phyloP scores from a whole-genome alignment of 2,329 filamentous ascomycete species.

The Trichophyton schoenleinii region DNA sequence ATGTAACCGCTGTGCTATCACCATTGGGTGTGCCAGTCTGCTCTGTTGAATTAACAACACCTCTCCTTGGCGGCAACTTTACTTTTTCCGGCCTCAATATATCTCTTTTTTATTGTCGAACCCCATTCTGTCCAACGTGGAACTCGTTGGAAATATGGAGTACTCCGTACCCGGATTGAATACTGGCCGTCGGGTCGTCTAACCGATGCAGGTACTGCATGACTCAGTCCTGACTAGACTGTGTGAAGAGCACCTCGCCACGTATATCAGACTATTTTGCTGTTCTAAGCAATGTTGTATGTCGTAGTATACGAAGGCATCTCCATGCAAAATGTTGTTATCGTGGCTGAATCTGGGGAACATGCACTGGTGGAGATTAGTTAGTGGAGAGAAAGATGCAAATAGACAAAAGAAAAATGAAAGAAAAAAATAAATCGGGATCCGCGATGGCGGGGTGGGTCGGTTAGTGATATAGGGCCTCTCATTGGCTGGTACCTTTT shows the following conservation, averaged over 20 bases:
- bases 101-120: neutral
- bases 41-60: neutral
- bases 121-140: neutral
- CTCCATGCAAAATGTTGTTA: neutral
- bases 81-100: neutral
- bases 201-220: neutral
- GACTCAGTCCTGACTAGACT: neutral
- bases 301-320: too few species aligned
- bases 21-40: neutral
- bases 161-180: neutral
- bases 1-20: neutral
- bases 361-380: neutral
- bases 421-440: neutral
- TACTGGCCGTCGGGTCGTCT: neutral
- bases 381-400: neutral
- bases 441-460: neutral
- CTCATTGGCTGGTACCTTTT: neutral
- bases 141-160: neutral
- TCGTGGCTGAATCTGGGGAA: neutral
- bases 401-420: neutral
- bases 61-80: neutral
- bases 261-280: neutral
- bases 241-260: neutral
- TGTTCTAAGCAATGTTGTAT: neutral
- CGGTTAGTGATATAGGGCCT: neutral